Base-by-base conservation (phyloP, 192 early-diverging fungal genomes). In the Dissophora globulifera region DNA sequence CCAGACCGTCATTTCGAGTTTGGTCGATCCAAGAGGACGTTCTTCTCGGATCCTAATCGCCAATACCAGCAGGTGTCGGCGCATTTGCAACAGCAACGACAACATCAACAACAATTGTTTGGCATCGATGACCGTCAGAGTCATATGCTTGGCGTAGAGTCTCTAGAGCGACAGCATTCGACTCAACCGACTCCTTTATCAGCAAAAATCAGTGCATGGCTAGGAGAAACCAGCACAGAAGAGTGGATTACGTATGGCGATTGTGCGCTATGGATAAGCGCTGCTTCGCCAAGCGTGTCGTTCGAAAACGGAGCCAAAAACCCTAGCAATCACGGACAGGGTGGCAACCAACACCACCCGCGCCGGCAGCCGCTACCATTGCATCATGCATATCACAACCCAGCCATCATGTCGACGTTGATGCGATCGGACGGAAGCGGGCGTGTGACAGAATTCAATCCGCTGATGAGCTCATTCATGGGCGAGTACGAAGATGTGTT, bases 221-320 rank as follows among this genome's bases (percentile, higher is more conserved):
- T 76, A n/a, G 72, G 72, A 10, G 63, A 76, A 19, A 76, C 63
- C 6, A 64, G 57, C 7, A 76, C 72, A 20, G 57, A 67, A 12
- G 72, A 76, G 19, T 76, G 72, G 72, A 30, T 76, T 12, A 31
- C 15, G 8, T 58, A 35, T 50, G 72, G 72, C 4, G 72, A 76
- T 23, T 76, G 72, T 38, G 72, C 72, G 12, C 33, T 76, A 29
- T 76, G 72, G 72, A 58, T 58, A 29, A 53, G 50, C 17, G 58
- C 67, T 5, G 57, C 58, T 1, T 59, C 57, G 2, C 58, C 67
- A 2, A 57, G 42, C 2, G 19, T 69, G 4, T 69, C 67, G 17
- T 69, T 48, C 20, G 55, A 69, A 3, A 69, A 69, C 35, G 67
- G 67, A 11, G 58, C 50, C 12, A 31, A 41, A 0, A 35, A 54